Evolutionary conservation across 768 basidiomycete genomes (phyloP), one percentile per base, ranked within the genome.

Genomic region (Tylopilus intermedius): DNA sequence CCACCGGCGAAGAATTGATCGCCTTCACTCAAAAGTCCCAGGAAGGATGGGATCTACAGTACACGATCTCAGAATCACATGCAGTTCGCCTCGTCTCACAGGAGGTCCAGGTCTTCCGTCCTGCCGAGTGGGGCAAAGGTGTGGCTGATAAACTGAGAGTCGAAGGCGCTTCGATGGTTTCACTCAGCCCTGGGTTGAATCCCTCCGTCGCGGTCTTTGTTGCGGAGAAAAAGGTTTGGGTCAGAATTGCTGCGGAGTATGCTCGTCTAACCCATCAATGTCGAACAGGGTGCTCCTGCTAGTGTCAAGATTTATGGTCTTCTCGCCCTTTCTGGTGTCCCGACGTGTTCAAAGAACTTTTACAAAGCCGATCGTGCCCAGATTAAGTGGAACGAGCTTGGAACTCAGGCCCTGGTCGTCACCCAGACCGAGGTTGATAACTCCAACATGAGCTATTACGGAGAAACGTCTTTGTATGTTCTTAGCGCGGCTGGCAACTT

Each of bases 371-470:
- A 98, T 73, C 86, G 88, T 44, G 82, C 90, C 4, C 81, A 82
- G 62, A 86, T 99, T 71, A 97, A 97, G 72, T 99, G 95, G 95
- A 98, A 97, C 65, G 83, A 81, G 8, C 80, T 94, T 15, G 96
- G 95, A 18, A 95, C 94, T 0, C 90, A 91, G 64, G 88, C 94
- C 2, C 75, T 99, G 50, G 79, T 97, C 54, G 72, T 97, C 35
- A 94, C 95, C 0, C 92, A 94, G 64, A 95, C 94, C 4, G 96
- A 99, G 62, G 94, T 97, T 49, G 95, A 99, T 65, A 91, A 90
- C 67, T 87, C 90, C 43, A 95, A 95, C 70, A 96, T 90, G 80
- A 94, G 87, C 63, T 99, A 99, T 70, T 99, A 98, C 60, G 96
- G 96, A 49, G 95, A 98, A 75, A 96, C 94, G 2, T 90, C 91